Percentiles rank a stretch among this genome's conserved stretches.
phyloP scores from a whole-genome alignment of 73 alveolate species.

The Stentor roeselii region DNA sequence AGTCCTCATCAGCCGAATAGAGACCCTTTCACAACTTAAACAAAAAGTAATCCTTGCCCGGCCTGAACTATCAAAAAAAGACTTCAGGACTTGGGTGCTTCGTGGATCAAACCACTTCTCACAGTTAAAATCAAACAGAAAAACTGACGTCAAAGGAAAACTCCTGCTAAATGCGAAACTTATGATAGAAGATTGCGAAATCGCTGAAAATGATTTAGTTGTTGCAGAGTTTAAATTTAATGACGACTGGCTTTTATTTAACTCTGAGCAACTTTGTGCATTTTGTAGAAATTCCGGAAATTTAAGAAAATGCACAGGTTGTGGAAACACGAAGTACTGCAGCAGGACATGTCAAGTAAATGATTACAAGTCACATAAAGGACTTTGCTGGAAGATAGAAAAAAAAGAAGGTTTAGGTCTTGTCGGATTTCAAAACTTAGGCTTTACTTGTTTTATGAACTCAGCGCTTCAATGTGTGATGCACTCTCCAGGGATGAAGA shows the following conservation, averaged over 20 bases:
- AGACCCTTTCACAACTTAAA: neutral
- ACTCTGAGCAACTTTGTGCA: constrained; percentile 2
- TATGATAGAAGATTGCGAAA: constrained; percentile 39
- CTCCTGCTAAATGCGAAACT: constrained; percentile 33
- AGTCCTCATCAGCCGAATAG: constrained; percentile 38
- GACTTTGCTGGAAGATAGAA: constrained; percentile 27
- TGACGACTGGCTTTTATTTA: neutral
- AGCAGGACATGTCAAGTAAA: constrained; percentile 31
- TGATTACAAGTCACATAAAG: constrained; percentile 36
- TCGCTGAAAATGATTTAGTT: constrained; percentile 57
- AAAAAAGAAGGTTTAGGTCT: constrained; percentile 47
- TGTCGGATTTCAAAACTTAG: constrained; percentile 91
- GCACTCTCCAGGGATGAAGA: constrained; percentile 76
- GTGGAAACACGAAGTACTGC: constrained; percentile 47
- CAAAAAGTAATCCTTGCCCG: neutral
- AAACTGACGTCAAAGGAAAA: neutral
- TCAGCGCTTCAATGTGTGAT: constrained; percentile 91
- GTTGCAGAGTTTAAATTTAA: constrained; percentile 41
- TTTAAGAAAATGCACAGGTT: constrained; percentile 39
- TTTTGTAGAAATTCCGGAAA: constrained; percentile 30
- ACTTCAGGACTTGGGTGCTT: neutral
- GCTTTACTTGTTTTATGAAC: constrained; percentile 98
- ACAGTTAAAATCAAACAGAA: neutral
- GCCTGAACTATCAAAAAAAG: neutral
- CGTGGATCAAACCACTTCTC: neutral